phyloP scores from a whole-genome alignment of 495 filamentous ascomycete species.

The Aspergillus campestris region DNA sequence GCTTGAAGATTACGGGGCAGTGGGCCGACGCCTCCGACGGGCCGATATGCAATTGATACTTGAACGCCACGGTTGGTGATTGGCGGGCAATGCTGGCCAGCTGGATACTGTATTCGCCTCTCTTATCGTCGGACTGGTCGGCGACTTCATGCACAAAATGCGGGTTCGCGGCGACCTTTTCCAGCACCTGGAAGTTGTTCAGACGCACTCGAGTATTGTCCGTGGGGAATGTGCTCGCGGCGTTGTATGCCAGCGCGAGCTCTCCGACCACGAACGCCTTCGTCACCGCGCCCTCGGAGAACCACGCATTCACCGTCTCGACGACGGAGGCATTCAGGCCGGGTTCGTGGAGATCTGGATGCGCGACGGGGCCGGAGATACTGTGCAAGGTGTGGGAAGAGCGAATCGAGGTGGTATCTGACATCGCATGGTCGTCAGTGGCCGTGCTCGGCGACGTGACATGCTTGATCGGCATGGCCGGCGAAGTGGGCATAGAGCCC shows the following conservation, averaged over 20 bases:
- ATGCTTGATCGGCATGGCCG: constrained; percentile 30
- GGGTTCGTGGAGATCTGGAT: constrained; percentile 72
- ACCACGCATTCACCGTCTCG: constrained; percentile 80
- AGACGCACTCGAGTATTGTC: constrained; percentile 62
- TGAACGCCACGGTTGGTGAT: constrained; percentile 69
- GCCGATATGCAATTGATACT: constrained; percentile 85
- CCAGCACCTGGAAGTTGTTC: constrained; percentile 83
- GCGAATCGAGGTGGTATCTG: constrained; percentile 85
- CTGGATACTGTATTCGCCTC: constrained; percentile 76
- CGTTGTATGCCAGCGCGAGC: constrained; percentile 79
- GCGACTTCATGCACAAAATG: constrained; percentile 64
- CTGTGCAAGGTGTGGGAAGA: constrained; percentile 76
- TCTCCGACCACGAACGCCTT: constrained; percentile 78
- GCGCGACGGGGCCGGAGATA: constrained; percentile 49
- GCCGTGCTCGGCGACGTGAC: constrained; percentile 38
- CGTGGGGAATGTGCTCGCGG: constrained; percentile 39
- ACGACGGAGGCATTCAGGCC: constrained; percentile 88
- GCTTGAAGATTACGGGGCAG: constrained; percentile 68
- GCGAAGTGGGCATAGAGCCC: constrained; percentile 16
- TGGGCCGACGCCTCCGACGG: constrained; percentile 51
- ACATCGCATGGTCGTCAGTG: constrained; percentile 52
- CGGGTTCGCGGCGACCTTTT: constrained; percentile 92
- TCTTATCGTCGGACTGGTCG: constrained; percentile 42
- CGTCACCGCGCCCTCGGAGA: constrained; percentile 62
- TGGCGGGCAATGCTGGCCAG: constrained; percentile 61